Evolutionary conservation across 2,329 filamentous ascomycete species (phyloP), one percentile per base, ranked within the genome.

Genomic region (Alternaria hordeiaustralica): DNA sequence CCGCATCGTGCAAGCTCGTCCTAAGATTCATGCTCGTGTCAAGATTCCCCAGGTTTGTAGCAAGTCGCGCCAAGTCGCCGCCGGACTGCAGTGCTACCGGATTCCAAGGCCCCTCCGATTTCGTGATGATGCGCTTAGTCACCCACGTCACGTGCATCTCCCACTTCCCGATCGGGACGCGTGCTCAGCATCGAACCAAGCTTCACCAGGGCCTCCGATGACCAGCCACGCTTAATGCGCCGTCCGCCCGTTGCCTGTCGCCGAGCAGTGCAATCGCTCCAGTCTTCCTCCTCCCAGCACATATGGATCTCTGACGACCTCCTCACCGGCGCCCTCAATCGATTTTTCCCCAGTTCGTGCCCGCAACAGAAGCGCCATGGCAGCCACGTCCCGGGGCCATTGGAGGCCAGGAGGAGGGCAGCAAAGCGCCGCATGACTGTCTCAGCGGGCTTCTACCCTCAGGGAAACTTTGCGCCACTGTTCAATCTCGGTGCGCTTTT

Each of bases 301-400:
- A 73, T 89, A 68, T 90, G 88, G 87, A 84, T 90, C 65, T 84
- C 85, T 28, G 89, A 91, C 69, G 82, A 86, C 49, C 69, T 86
- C 23, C 82, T 91, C 13, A 77, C 80, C 23, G 77, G 80, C 56
- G 84, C 85, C 3, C 87, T 88, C 68, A 68, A 78, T 64, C 82
- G 83, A 23, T 88, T 87, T 77, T 79, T 82, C 57, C 84, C 81
- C 47, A 83, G 81, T 63, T 78, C 78, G 61, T 81, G 79, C 66
- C 74, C 78, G 44, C 82, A 84, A 63, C 82, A 83, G 67, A 78
- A 78, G 72, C 84, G 87, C 66, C 81, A 87, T 84, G 87, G 86
- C 68, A 89, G 87, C 80, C 83, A 84, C 67, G 85, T 88, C 4
- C 88, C 88, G 11, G 88, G 88, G 3, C 88, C 88, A 72, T 80